These are phyloP conservation scores for Paralagenidium karlingii DNA, from an alignment of 352 stramenopile genomes.

Conservation along the genomic window DNA sequence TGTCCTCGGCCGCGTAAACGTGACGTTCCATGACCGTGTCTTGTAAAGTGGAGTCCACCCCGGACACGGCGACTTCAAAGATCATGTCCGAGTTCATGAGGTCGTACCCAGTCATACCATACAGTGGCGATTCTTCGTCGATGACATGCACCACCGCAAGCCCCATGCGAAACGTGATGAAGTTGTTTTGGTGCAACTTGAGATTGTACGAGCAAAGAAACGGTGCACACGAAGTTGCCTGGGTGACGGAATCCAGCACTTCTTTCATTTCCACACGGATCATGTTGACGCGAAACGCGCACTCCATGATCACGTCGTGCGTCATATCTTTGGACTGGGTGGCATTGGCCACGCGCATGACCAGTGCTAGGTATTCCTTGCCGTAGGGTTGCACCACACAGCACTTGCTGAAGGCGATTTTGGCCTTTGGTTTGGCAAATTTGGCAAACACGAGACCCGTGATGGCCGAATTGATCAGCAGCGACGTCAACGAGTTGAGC, in stretches of 20 bases:
- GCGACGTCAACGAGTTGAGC: conserved; percentile 65
- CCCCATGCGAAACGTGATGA: conserved; percentile 78
- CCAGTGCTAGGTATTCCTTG: conserved; percentile 55
- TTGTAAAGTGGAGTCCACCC: conserved; percentile 74
- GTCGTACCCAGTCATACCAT: conserved; percentile 38
- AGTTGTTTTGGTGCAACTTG: conserved; percentile 69
- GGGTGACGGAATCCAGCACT: background rate
- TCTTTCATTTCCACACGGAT: conserved; percentile 51
- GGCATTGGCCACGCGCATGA: conserved; percentile 68
- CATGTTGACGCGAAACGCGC: conserved; percentile 64
- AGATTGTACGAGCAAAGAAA: conserved; percentile 66
- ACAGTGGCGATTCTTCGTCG: conserved; percentile 50
- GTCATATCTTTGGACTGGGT: conserved; percentile 69
- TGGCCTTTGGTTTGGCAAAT: conserved; percentile 62
- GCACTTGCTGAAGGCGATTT: conserved; percentile 70
- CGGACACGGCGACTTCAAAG: conserved; percentile 58
- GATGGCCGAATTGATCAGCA: conserved; percentile 67
- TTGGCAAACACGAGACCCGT: conserved; percentile 78
- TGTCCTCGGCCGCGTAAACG: conserved; percentile 50
- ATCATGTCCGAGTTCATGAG: conserved; percentile 60
- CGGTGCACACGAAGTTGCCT: background rate
- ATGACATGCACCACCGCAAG: conserved; percentile 72
- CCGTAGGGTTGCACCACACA: conserved; percentile 66
- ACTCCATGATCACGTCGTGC: conserved; percentile 78
- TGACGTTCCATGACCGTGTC: conserved; percentile 71